phyloP scores from a whole-genome alignment of 306 rosid genomes.

The Citrullus colocynthis region DNA sequence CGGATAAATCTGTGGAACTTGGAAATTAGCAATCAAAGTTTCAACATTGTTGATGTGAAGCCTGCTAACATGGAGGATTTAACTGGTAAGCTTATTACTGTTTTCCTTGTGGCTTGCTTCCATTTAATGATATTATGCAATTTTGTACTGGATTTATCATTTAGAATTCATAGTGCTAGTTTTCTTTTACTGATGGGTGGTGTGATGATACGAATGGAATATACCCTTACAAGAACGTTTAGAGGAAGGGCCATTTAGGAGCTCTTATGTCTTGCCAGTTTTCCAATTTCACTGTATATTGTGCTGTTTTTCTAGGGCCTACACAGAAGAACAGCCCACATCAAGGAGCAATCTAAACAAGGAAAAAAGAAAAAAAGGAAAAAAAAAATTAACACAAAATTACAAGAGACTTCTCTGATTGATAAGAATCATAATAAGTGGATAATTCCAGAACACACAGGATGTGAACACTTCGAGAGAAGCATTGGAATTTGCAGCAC shows the following conservation, averaged over 20 bases:
- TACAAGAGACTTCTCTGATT: not conserved
- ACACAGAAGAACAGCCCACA: not conserved
- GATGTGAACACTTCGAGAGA: not conserved
- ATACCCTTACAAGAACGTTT: not conserved
- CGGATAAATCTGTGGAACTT: slow-evolving; percentile 98
- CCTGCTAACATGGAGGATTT: slow-evolving; percentile 99
- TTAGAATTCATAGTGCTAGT: not conserved
- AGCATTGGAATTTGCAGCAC: not conserved
- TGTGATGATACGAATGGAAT: not conserved
- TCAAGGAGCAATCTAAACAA: not conserved
- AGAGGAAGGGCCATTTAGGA: not conserved
- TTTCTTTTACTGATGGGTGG: not conserved
- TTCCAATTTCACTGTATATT: not conserved
- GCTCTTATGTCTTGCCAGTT: not conserved
- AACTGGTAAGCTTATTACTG: slow-evolving; percentile 42
- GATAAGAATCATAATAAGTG: not conserved
- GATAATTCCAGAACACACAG: not conserved
- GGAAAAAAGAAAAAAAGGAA: too few species aligned
- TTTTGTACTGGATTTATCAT: not conserved
- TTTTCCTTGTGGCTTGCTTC: not conserved
- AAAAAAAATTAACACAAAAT: not conserved
- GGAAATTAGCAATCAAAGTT: slow-evolving; percentile 96
- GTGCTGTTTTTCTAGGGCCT: not conserved
- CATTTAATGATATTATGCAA: not conserved
- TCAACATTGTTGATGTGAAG: slow-evolving; percentile 92